These are phyloP conservation scores for Fomitopsis schrenkii DNA, from an alignment of 1,284 basidiomycete species.

Conservation along the genomic window DNA sequence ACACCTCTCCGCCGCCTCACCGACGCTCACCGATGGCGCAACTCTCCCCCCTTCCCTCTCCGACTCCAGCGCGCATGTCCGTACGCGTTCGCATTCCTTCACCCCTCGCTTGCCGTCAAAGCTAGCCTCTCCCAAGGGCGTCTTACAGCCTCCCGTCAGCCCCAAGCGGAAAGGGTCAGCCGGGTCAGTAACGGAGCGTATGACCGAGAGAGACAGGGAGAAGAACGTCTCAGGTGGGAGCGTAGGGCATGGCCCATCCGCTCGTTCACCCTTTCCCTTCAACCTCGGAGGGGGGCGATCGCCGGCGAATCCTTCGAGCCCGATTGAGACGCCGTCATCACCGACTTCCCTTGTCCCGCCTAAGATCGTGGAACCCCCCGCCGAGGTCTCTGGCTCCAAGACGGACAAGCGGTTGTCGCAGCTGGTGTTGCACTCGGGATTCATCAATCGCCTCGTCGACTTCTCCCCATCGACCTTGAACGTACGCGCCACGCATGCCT, in stretches of 20 bases:
- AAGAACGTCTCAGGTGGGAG: constrained; percentile 17
- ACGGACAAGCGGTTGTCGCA: constrained; percentile 62
- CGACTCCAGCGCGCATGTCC: constrained; percentile 33
- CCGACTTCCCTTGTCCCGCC: constrained; percentile 49
- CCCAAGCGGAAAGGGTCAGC: constrained; percentile 53
- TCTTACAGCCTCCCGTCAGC: constrained; percentile 35
- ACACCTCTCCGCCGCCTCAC: constrained; percentile 21
- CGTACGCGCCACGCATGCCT: constrained; percentile 28
- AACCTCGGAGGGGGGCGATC: constrained; percentile 23
- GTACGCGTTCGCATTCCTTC: constrained; percentile 62
- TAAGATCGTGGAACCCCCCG: constrained; percentile 39
- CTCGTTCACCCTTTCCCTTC: constrained; percentile 31
- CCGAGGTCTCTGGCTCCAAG: constrained; percentile 15
- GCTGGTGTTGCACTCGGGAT: constrained; percentile 68
- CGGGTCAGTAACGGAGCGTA: constrained; percentile 29
- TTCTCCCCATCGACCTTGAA: constrained; percentile 34
- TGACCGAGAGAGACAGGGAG: constrained; percentile 30
- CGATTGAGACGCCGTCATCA: constrained; percentile 21
- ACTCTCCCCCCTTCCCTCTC: constrained; percentile 6
- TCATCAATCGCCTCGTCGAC: constrained; percentile 67
- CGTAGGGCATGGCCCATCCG: constrained; percentile 15
- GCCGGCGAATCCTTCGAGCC: constrained; percentile 9
- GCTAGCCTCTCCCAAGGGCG: constrained; percentile 46
- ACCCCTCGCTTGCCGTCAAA: constrained; percentile 70
- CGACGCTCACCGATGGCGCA: constrained; percentile 13